Base-by-base conservation (phyloP, 768 basidiomycete genomes). In the Epithele typhae region DNA sequence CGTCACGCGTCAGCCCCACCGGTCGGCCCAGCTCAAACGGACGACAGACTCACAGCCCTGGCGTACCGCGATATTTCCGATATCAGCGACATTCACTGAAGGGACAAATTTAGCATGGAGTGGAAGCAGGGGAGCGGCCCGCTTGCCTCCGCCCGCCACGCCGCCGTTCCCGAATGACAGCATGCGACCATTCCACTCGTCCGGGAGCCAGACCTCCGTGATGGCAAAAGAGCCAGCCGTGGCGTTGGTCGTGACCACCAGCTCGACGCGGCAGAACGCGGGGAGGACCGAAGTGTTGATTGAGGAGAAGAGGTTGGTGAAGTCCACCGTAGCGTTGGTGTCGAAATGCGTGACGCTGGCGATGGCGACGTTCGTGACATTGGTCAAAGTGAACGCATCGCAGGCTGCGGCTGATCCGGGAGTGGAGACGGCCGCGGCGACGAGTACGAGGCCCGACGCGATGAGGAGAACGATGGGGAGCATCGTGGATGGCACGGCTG, bases 161-260 rank as follows among this genome's bases (percentile, higher is more conserved):
- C 63, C 61, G 33, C 58, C 61, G 32, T 62, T 62, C 0, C 63
- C 63, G 3, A 60, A 25, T 1, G 51, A 54, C 9, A 64, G 43
- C 30, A 58, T 56, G 2, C 63, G 50, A 22, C 58, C 59, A 25
- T 60, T 59, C 59, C 58, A 62, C 3, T 43, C 45, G n/a, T 58
- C 57, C 3, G 63, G 63, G 11, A 64, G 54, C 63, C 63, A 64
- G 6, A 57, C 54, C 33, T 62, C 63, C 11, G 58, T 51, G 32
- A 21, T 35, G 4, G 52, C 45, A 4, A 49, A 53, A 14, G 45
- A 48, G 17, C 51, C 49, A 1, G 58, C 52, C 11, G 59, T 56
- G n/a, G 52, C 36, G 35, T 58, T 58, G 10, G 57, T 60, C 7
- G 46, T 49, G 27, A 60, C 43, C 14, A 44, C 27, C 2, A 57